A percentile compares a stretch with the other conserved stretches of the same genome.
Evolutionary conservation across 805 yeast species (phyloP).

Genomic region (Yarrowia deformans): DNA sequence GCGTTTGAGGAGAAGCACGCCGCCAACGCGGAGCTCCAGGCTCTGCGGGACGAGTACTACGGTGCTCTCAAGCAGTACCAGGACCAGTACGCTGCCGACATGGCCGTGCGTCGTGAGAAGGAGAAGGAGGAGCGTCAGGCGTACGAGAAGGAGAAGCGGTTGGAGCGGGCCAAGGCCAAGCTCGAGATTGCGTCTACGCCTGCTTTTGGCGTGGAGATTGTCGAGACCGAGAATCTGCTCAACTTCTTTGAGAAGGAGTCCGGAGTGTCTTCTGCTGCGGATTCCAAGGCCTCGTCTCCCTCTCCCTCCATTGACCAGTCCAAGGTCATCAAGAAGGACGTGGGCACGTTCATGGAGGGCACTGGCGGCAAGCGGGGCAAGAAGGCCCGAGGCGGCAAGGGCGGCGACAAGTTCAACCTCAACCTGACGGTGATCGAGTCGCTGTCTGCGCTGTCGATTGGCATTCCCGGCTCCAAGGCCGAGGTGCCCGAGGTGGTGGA

Average conservation of each 20-base stretch:
- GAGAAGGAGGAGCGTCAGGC: slow-evolving; percentile 67
- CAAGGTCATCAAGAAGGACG: slow-evolving; percentile 68
- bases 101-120: slow-evolving; percentile 70
- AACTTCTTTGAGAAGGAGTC: slow-evolving; percentile 77
- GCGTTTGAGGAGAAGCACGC: slow-evolving; percentile 71
- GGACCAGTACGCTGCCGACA: slow-evolving; percentile 71
- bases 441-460: slow-evolving; percentile 75
- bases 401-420: slow-evolving; percentile 63
- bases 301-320: slow-evolving; percentile 52
- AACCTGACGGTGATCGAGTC: slow-evolving; percentile 82
- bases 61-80: slow-evolving; percentile 76
- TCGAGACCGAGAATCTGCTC: slow-evolving; percentile 74
- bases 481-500: slow-evolving; percentile 71
- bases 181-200: slow-evolving; percentile 75
- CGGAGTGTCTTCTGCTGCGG: slow-evolving; percentile 46
- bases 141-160: slow-evolving; percentile 58
- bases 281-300: slow-evolving; percentile 44
- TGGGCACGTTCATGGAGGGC: slow-evolving; percentile 58
- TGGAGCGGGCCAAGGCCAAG: slow-evolving; percentile 72
- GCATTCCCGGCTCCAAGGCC: slow-evolving; percentile 78
- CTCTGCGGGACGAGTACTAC: slow-evolving; percentile 76
- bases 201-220: slow-evolving; percentile 82
- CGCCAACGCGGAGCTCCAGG: slow-evolving; percentile 69
- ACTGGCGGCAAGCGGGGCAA: slow-evolving; percentile 61
- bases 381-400: slow-evolving; percentile 52